Conservation (phyloP, 495 filamentous ascomycete genomes). For the Hypoxylon lienhwacheense region DNA sequence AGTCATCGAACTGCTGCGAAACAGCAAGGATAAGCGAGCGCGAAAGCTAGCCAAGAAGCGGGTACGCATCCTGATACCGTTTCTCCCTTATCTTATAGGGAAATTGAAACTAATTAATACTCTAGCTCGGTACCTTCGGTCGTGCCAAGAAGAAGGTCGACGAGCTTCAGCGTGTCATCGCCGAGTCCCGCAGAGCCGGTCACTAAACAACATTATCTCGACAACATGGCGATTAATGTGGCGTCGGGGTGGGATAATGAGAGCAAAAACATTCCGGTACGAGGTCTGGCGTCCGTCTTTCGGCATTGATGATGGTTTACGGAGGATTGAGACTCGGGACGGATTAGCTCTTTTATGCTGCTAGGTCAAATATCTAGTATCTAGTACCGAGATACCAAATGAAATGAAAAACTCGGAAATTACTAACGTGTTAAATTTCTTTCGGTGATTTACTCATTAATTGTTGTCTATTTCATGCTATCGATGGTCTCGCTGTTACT, state of each 20-base stretch:
- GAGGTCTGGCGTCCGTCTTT: slow-evolving; percentile 37
- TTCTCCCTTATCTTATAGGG: neutral
- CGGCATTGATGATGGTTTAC: slow-evolving; percentile 34
- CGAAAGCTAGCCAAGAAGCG: slow-evolving; percentile 99
- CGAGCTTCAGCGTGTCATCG: slow-evolving; percentile 95
- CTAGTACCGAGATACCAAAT: too few relatives aligned
- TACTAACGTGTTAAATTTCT: too few relatives aligned
- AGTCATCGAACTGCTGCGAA: slow-evolving; percentile 96
- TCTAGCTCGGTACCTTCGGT: slow-evolving; percentile 89
- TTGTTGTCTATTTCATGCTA: too few relatives aligned
- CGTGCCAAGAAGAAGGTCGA: slow-evolving; percentile 99
- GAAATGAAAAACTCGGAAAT: too few relatives aligned
- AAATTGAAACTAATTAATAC: slow-evolving; percentile 15
- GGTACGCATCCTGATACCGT: slow-evolving; percentile 55
- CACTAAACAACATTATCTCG: slow-evolving; percentile 63
- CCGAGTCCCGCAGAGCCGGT: slow-evolving; percentile 80
- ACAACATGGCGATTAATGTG: slow-evolving; percentile 38
- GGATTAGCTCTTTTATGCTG: slow-evolving; percentile 17
- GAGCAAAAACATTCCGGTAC: slow-evolving; percentile 15
- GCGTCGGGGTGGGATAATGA: slow-evolving; percentile 20
- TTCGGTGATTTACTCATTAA: too few relatives aligned
- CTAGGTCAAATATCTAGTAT: too few relatives aligned
- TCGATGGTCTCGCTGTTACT: too few relatives aligned
- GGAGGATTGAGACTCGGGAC: slow-evolving; percentile 25
- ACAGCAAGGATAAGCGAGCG: slow-evolving; percentile 99